phyloP scores from a whole-genome alignment of 352 stramenopile genomes.

The Globisporangium emineosum region DNA sequence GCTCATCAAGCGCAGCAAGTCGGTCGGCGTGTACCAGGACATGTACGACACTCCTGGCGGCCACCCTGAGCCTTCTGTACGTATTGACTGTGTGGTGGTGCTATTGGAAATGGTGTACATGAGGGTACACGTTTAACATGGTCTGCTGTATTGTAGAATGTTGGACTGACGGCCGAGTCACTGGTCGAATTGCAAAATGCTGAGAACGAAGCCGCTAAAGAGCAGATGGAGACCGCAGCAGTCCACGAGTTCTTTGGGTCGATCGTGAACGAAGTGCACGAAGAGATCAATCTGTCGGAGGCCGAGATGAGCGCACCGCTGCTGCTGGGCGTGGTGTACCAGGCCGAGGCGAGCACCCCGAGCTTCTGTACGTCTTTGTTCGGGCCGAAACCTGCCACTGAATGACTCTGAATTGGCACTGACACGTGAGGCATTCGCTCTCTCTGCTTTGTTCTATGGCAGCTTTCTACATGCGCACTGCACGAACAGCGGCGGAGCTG shows the following conservation, averaged over 20 bases:
- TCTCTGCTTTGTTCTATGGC: neutral
- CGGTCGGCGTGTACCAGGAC: slow-evolving; percentile 70
- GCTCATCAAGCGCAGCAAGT: slow-evolving; percentile 62
- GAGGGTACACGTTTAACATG: neutral
- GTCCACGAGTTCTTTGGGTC: slow-evolving; percentile 62
- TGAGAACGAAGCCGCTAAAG: slow-evolving; percentile 6
- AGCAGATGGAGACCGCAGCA: slow-evolving; percentile 27
- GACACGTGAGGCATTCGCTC: too few species aligned
- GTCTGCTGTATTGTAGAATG: slow-evolving; percentile 12
- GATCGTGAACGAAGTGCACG: slow-evolving; percentile 69
- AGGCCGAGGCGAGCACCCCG: slow-evolving; percentile 65
- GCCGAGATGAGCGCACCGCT: slow-evolving; percentile 34
- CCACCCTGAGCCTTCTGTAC: slow-evolving; percentile 67
- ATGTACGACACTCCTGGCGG: slow-evolving; percentile 76
- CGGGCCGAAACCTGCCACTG: too few species aligned
- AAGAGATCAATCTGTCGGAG: slow-evolving; percentile 68
- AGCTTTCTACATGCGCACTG: slow-evolving; percentile 63
- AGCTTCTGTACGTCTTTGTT: slow-evolving; percentile 65
- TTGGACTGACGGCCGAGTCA: slow-evolving; percentile 29
- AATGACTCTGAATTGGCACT: too few species aligned
- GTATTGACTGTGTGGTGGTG: neutral
- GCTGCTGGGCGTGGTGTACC: slow-evolving; percentile 70
- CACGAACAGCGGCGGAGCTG: slow-evolving; percentile 33
- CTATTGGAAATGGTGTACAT: neutral
- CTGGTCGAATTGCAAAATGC: slow-evolving; percentile 24